phyloP scores from a whole-genome alignment of 2,329 filamentous ascomycete species.

The Fusarium acutatum region DNA sequence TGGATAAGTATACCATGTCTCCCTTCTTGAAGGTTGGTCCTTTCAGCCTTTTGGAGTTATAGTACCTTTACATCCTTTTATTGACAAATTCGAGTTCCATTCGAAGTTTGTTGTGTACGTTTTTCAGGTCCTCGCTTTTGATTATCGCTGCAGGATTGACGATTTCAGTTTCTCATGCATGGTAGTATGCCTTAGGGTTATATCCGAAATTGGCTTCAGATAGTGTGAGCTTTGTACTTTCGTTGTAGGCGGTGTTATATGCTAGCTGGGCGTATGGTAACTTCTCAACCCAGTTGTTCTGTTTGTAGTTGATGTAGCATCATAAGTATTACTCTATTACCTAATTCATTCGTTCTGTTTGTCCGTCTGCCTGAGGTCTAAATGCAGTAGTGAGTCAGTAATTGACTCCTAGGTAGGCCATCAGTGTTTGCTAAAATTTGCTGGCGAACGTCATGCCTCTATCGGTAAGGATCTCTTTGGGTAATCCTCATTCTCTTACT shows the following conservation, averaged over 20 bases:
- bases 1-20: not conserved
- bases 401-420: not conserved
- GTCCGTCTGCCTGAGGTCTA: accelerated
- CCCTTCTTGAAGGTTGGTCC: not conserved
- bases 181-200: no score
- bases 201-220: no score
- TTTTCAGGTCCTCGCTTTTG: accelerated
- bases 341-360: no score
- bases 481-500: accelerated
- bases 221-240: not conserved
- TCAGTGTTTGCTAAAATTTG: not conserved
- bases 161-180: no score
- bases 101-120: not conserved
- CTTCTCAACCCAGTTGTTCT: accelerated
- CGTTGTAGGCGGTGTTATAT: not conserved
- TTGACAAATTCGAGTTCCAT: not conserved
- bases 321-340: no score
- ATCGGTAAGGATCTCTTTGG: not conserved
- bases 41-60: not conserved
- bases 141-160: no score
- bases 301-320: not conserved
- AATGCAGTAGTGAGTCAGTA: no score
- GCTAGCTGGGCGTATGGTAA: not conserved
- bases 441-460: not conserved
- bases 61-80: accelerated